A percentile compares a stretch with the other conserved stretches of the same genome.
phyloP scores from a whole-genome alignment of 1,284 basidiomycete genomes.

The Rhodotorula sp. region DNA sequence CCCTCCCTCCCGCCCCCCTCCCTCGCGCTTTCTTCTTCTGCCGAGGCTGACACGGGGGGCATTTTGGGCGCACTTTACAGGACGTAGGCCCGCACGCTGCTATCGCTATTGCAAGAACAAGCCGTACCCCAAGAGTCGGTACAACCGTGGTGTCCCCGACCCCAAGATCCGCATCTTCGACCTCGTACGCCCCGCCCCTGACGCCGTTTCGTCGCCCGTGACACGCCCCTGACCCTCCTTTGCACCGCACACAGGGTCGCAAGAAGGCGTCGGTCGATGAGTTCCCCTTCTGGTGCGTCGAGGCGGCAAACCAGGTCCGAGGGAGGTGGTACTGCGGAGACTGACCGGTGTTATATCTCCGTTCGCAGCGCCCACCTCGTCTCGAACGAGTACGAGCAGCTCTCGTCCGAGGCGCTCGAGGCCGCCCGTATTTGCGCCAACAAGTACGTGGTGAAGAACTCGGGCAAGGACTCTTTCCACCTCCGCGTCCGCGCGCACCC shows the following conservation, averaged over 20 bases:
- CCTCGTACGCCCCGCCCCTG: not conserved
- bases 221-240: conserved; percentile 67
- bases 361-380: conserved; percentile 61
- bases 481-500: conserved; percentile 96
- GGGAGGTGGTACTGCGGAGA: too few relatives aligned
- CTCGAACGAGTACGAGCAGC: conserved; percentile 97
- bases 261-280: conserved; percentile 64
- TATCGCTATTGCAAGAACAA: conserved; percentile 91
- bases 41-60: not conserved
- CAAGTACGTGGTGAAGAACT: conserved; percentile 98
- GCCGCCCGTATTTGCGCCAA: conserved; percentile 99
- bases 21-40: not conserved
- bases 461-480: conserved; percentile 99
- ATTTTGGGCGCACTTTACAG: not conserved
- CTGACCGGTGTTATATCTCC: not conserved
- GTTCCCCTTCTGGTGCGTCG: conserved; percentile 63
- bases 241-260: conserved; percentile 16
- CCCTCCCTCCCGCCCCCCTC: not conserved
- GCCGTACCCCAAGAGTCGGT: conserved; percentile 71
- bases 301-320: not conserved
- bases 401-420: conserved; percentile 94
- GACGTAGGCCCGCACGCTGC: not conserved
- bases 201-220: conserved; percentile 51
- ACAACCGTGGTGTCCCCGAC: conserved; percentile 83
- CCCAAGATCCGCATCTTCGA: conserved; percentile 60